Evolutionary conservation across 805 yeast species (phyloP).

Genomic region (Kodamaea hsintzibuensis): DNA sequence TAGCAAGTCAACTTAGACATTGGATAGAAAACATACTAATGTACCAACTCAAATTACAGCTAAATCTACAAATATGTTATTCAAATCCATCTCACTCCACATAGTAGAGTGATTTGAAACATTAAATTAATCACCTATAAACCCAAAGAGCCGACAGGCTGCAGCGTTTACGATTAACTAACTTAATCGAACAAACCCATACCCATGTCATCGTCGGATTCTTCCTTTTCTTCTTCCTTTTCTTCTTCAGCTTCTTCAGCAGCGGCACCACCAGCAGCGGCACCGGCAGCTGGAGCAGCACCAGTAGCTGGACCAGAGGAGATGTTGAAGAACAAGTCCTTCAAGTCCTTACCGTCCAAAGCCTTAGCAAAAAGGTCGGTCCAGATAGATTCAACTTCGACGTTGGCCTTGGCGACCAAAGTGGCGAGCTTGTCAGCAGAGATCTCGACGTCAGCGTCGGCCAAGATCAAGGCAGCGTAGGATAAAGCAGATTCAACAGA

Average conservation of each 20-base stretch:
- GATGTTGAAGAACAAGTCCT: conserved; percentile 51
- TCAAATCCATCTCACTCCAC: neutral
- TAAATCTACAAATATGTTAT: neutral
- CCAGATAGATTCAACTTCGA: conserved; percentile 49
- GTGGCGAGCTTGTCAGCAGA: conserved; percentile 45
- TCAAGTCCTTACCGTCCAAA: conserved; percentile 47
- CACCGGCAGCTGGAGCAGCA: conserved; percentile 37
- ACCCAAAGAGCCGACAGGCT: conserved; percentile 4
- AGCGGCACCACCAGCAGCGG: conserved; percentile 35
- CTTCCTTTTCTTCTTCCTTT: conserved; percentile 38
- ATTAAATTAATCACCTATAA: conserved; percentile 6
- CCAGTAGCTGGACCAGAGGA: conserved; percentile 44
- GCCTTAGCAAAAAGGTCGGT: conserved; percentile 50
- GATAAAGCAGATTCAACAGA: conserved; percentile 51
- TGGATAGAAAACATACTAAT: no score
- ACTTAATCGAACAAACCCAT: conserved; percentile 39
- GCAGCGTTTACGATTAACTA: conserved; percentile 6
- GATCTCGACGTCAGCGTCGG: conserved; percentile 49
- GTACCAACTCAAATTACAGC: no score
- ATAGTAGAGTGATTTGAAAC: neutral
- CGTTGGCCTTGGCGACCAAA: conserved; percentile 43
- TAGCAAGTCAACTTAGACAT: no score
- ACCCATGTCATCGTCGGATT: conserved; percentile 37
- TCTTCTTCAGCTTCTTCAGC: conserved; percentile 33
- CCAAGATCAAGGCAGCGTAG: conserved; percentile 52